phyloP scores from a whole-genome alignment of 2,329 filamentous ascomycete species.

The Aspergillus thermomutatus region DNA sequence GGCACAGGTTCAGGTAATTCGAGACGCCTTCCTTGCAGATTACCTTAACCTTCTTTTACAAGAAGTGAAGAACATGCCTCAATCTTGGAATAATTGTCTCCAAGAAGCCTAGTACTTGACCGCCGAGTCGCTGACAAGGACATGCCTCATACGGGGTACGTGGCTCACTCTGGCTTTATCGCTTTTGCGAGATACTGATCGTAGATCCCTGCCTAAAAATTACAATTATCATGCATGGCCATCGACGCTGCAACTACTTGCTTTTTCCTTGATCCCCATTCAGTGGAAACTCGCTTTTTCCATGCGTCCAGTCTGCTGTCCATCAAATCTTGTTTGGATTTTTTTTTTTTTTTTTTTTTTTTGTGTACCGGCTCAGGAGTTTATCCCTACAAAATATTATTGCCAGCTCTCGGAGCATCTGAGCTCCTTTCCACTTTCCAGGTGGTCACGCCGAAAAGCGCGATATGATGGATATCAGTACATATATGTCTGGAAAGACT shows the following conservation, averaged over 20 bases:
- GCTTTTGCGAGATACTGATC: not conserved
- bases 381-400: not conserved
- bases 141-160: not conserved
- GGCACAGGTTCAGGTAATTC: not conserved
- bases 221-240: constrained; percentile 10
- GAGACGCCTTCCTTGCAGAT: not conserved
- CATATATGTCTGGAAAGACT: constrained; percentile 13
- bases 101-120: not conserved
- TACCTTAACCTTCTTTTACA: not conserved
- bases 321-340: constrained; percentile 2
- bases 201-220: constrained; percentile 10
- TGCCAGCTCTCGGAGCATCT: not conserved
- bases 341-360: no score
- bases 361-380: not conserved
- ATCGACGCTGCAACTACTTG: constrained; percentile 6
- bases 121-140: not conserved
- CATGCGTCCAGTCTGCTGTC: constrained; percentile 16
- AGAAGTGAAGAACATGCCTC: not conserved
- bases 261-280: constrained; percentile 3
- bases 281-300: constrained; percentile 16
- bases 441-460: not conserved
- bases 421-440: not conserved
- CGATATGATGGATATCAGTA: not conserved
- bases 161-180: not conserved
- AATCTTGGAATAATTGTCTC: not conserved